Conservation (phyloP, 352 stramenopile genomes). For the Phytophthora ramorum region DNA sequence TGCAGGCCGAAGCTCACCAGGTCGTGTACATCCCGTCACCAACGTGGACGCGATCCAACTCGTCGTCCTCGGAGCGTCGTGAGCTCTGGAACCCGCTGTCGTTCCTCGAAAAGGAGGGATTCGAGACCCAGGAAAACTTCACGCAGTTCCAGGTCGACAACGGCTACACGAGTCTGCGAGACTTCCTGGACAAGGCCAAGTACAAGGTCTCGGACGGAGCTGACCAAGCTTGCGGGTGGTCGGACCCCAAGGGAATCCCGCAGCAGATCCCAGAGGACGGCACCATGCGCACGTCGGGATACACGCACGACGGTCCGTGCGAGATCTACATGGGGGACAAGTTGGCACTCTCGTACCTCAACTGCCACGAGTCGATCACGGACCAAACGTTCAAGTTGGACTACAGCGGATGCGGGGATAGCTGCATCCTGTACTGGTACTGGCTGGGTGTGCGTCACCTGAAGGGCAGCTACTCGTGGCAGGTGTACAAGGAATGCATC, state of each 20-base stretch:
- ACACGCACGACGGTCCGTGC: constrained; percentile 51
- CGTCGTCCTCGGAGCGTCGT: not conserved
- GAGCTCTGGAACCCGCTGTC: not conserved
- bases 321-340: constrained; percentile 56
- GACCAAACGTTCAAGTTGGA: constrained; percentile 40
- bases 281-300: constrained; percentile 49
- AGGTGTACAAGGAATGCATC: constrained; percentile 61
- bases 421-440: constrained; percentile 49
- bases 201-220: constrained; percentile 42
- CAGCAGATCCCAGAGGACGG: constrained; percentile 44
- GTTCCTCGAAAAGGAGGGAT: constrained; percentile 24
- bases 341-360: constrained; percentile 35
- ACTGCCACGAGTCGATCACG: constrained; percentile 43
- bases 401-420: constrained; percentile 45
- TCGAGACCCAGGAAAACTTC: constrained; percentile 52
- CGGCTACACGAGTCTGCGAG: constrained; percentile 47
- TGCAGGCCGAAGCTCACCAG: constrained; percentile 3
- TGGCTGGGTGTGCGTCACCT: constrained; percentile 46
- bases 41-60: not conserved
- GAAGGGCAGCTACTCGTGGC: constrained; percentile 46
- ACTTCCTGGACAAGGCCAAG: constrained; percentile 49
- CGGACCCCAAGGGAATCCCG: constrained; percentile 27
- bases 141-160: constrained; percentile 46
- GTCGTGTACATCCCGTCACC: not conserved
- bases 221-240: constrained; percentile 45